phyloP scores from a whole-genome alignment of 768 basidiomycete genomes.

The Zangia roseola region DNA sequence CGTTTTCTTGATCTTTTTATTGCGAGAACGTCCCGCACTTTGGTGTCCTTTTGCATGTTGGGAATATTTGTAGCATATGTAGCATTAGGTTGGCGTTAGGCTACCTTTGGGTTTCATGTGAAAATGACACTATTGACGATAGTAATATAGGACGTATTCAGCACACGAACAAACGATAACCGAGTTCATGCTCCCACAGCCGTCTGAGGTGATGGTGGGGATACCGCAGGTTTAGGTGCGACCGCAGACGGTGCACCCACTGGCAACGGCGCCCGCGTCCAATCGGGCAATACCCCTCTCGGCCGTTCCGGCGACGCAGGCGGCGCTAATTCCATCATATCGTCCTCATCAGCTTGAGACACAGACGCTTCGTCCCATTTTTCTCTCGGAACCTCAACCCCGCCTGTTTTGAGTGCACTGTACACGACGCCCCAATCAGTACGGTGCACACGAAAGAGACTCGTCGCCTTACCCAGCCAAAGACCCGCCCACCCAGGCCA shows the following conservation, averaged over 20 bases:
- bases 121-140: neutral
- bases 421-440: neutral
- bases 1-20: neutral
- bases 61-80: constrained; percentile 3
- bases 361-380: constrained; percentile 76
- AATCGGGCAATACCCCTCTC: constrained; percentile 68
- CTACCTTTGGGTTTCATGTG: constrained; percentile 10
- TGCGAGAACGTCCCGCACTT: neutral
- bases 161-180: constrained; percentile 5
- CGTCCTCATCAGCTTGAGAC: constrained; percentile 42
- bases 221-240: constrained; percentile 8
- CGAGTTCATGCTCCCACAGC: constrained; percentile 35
- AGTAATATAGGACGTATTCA: constrained; percentile 6
- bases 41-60: neutral
- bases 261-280: constrained; percentile 68
- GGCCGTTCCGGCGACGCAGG: constrained; percentile 26
- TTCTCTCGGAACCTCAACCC: constrained; percentile 77
- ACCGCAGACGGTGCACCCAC: constrained; percentile 62
- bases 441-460: neutral
- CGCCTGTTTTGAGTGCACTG: constrained; percentile 85
- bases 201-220: constrained; percentile 20
- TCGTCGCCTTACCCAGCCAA: constrained; percentile 71
- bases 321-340: constrained; percentile 23
- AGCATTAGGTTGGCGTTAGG: constrained; percentile 11
- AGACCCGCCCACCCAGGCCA: constrained; percentile 94